Conservation (phyloP, 805 yeast species). For the Yarrowia hollandica region DNA sequence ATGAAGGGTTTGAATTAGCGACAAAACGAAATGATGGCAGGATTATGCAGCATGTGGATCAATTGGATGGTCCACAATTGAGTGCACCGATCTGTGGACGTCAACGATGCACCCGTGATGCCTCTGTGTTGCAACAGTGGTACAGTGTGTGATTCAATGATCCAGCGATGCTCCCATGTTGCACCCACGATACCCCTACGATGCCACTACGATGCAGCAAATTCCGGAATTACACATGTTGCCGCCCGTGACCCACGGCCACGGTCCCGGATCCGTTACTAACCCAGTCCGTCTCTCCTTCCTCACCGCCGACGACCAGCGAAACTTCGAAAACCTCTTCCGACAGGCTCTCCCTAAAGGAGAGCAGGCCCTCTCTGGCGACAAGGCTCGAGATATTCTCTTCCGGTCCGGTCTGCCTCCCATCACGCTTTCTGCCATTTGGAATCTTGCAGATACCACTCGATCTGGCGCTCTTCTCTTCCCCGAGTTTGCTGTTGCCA, state of each 20-base stretch:
- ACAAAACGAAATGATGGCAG: too few relatives aligned
- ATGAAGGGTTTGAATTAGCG: too few relatives aligned
- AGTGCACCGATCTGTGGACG: too few relatives aligned
- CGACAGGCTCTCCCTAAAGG: slow-evolving; percentile 67
- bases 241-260: background rate
- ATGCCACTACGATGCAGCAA: too few relatives aligned
- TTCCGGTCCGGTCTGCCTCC: slow-evolving; percentile 78
- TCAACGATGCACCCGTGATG: too few relatives aligned
- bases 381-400: slow-evolving; percentile 74
- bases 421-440: slow-evolving; percentile 73
- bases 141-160: too few relatives aligned
- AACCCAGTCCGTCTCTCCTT: slow-evolving; percentile 66
- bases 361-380: slow-evolving; percentile 56
- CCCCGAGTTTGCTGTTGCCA: slow-evolving; percentile 91
- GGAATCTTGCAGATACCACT: slow-evolving; percentile 89
- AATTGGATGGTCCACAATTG: too few relatives aligned
- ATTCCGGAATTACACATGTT: too few relatives aligned
- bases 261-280: background rate
- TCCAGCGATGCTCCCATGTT: too few relatives aligned
- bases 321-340: slow-evolving; percentile 80
- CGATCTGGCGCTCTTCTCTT: slow-evolving; percentile 81
- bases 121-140: too few relatives aligned
- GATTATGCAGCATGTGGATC: too few relatives aligned
- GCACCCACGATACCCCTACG: too few relatives aligned
- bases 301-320: slow-evolving; percentile 81